Percentiles rank a stretch among this genome's conserved stretches.
phyloP scores from a whole-genome alignment of 1,284 basidiomycete genomes.

The Puccinia sorghi region DNA sequence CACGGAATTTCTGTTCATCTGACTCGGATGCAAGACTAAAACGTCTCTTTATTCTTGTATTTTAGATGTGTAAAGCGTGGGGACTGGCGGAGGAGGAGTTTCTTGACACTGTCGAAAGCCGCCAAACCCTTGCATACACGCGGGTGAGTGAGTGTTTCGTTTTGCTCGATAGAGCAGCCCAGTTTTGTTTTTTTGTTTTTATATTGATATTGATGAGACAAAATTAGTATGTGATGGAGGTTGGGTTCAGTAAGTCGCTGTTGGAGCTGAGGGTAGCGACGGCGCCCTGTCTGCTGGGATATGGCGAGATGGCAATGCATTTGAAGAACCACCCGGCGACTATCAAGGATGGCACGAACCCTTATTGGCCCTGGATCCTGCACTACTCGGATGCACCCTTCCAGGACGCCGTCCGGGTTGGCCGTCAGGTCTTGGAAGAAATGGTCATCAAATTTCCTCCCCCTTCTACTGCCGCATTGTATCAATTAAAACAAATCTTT shows the following conservation, averaged over 20 bases:
- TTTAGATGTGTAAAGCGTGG: conserved; percentile 29
- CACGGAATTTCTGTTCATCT: not conserved
- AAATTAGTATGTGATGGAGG: conserved; percentile 73
- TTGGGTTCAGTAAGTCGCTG: conserved; percentile 71
- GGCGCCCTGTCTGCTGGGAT: conserved; percentile 83
- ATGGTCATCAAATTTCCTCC: not conserved
- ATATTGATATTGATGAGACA: not conserved
- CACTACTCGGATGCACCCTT: not conserved
- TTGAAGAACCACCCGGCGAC: not conserved
- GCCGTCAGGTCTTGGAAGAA: not conserved
- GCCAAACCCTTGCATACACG: conserved; percentile 37
- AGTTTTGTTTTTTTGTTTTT: not conserved
- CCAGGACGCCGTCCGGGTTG: not conserved
- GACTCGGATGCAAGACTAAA: conserved; percentile 60
- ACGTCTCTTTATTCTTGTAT: conserved; percentile 49
- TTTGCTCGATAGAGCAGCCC: too few relatives aligned
- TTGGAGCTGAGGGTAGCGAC: conserved; percentile 76
- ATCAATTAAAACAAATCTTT: not conserved
- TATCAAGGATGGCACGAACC: not conserved
- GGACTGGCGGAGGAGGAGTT: conserved; percentile 20
- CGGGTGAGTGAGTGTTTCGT: not conserved
- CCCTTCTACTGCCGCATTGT: not conserved
- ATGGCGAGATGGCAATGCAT: conserved; percentile 57
- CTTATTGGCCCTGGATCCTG: not conserved
- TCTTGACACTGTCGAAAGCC: conserved; percentile 10